These are phyloP conservation scores for Penicillium herquei DNA, from an alignment of 495 filamentous ascomycete species.

Conservation along the genomic window DNA sequence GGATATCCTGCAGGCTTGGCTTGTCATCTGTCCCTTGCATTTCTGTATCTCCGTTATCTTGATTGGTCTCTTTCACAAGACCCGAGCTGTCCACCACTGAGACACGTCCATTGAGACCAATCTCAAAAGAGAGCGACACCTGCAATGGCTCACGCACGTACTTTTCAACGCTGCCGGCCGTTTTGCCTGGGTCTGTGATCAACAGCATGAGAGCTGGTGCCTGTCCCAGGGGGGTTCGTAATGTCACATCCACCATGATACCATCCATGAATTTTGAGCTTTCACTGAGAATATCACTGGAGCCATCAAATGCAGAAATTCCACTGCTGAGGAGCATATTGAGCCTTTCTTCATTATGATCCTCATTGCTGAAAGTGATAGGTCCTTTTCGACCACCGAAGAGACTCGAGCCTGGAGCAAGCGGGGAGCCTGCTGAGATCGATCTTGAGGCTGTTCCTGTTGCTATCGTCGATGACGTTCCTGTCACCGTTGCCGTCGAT, in stretches of 20 bases:
- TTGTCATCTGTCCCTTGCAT: conserved; percentile 24
- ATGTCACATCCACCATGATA: conserved; percentile 44
- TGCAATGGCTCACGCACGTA: conserved; percentile 13
- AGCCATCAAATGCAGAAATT: background rate
- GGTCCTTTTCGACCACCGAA: conserved; percentile 15
- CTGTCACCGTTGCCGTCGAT: background rate
- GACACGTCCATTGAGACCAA: conserved; percentile 61
- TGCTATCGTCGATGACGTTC: background rate
- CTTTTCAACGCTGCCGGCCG: background rate
- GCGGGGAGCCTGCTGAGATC: background rate
- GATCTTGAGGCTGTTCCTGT: no score
- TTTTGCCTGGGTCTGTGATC: conserved; percentile 28
- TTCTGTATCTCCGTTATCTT: conserved; percentile 16
- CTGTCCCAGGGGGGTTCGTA: conserved; percentile 45
- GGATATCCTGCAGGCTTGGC: conserved; percentile 32
- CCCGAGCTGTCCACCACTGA: conserved; percentile 40
- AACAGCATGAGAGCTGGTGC: conserved; percentile 44
- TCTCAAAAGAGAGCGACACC: conserved; percentile 51
- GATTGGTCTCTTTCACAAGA: conserved; percentile 20
- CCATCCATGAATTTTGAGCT: conserved; percentile 16
- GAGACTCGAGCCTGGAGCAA: background rate
- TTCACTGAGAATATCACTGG: background rate
- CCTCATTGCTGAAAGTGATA: conserved; percentile 40
- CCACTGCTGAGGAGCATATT: conserved; percentile 25
- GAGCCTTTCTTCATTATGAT: conserved; percentile 38